Percentiles rank a stretch among this genome's conserved stretches.
Conservation (phyloP, 148 eudicot species). For the Cornus suecica region DNA sequence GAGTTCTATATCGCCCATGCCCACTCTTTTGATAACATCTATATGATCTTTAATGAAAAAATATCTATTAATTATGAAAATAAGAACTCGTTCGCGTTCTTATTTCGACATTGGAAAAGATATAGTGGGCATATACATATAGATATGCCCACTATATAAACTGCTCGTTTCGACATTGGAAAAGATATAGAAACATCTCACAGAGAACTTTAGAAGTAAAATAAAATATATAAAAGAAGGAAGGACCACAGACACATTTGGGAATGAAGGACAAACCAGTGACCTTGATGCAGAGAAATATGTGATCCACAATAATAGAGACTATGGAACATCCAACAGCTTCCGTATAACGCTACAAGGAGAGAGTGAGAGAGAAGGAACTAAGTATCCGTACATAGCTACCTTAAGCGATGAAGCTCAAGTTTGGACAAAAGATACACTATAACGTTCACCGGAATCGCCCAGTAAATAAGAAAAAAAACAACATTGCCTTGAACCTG, state of each 20-base stretch:
- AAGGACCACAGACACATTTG: background rate
- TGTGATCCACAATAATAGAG: slow-evolving; percentile 80
- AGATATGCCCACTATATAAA: too few relatives aligned
- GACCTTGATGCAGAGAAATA: slow-evolving; percentile 82
- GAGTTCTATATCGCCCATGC: too few relatives aligned
- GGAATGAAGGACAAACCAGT: slow-evolving; percentile 47
- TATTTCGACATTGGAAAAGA: too few relatives aligned
- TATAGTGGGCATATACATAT: too few relatives aligned
- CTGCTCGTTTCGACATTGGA: too few relatives aligned
- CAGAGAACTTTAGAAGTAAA: background rate
- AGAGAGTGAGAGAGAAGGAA: slow-evolving; percentile 14
- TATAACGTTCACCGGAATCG: too few relatives aligned
- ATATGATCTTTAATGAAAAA: too few relatives aligned
- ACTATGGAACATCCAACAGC: slow-evolving; percentile 89
- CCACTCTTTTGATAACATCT: too few relatives aligned
- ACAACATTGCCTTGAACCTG: slow-evolving; percentile 51
- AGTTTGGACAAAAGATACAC: background rate
- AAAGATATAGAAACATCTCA: background rate
- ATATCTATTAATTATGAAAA: too few relatives aligned
- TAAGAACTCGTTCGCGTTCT: too few relatives aligned
- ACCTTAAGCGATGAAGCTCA: background rate
- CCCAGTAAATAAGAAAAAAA: too few relatives aligned
- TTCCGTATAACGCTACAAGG: slow-evolving; percentile 70
- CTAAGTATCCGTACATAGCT: background rate
- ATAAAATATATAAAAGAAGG: background rate